Percentiles rank a stretch among this genome's conserved stretches.
These are phyloP conservation scores for Ustilago xerochloae DNA, from an alignment of 1,284 basidiomycete species.

Conservation along the genomic window DNA sequence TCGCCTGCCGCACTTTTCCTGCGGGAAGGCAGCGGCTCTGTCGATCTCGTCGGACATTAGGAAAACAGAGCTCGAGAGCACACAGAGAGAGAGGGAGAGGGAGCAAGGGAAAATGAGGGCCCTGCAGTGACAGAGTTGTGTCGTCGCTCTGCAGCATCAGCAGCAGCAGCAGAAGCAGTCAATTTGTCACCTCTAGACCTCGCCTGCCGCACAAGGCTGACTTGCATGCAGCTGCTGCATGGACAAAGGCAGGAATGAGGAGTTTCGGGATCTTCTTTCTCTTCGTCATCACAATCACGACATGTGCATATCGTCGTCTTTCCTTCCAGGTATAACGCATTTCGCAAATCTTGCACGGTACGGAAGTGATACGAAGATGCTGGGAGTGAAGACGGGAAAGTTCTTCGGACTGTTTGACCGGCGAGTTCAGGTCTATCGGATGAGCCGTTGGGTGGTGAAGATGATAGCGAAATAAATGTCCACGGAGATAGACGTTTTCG, in stretches of 20 bases:
- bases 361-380: not conserved
- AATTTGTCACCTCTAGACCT: not conserved
- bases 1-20: not conserved
- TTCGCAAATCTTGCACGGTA: too few relatives aligned
- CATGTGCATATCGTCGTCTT: too few relatives aligned
- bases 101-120: not conserved
- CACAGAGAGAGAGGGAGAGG: not conserved
- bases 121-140: not conserved
- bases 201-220: not conserved
- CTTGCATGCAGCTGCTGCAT: not conserved
- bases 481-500: not conserved
- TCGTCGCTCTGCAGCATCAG: not conserved
- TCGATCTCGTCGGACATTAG: conserved; percentile 27
- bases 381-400: too few relatives aligned
- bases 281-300: too few relatives aligned
- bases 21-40: conserved; percentile 3
- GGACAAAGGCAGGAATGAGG: not conserved
- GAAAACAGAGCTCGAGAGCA: not conserved
- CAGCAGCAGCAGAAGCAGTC: too few relatives aligned
- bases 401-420: too few relatives aligned
- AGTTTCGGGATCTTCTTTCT: too few relatives aligned
- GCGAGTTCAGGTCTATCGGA: not conserved
- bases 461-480: too few relatives aligned
- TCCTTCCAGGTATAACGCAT: too few relatives aligned
- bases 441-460: too few relatives aligned